phyloP scores from a whole-genome alignment of 345 rosid species.

The Populus deltoides region DNA sequence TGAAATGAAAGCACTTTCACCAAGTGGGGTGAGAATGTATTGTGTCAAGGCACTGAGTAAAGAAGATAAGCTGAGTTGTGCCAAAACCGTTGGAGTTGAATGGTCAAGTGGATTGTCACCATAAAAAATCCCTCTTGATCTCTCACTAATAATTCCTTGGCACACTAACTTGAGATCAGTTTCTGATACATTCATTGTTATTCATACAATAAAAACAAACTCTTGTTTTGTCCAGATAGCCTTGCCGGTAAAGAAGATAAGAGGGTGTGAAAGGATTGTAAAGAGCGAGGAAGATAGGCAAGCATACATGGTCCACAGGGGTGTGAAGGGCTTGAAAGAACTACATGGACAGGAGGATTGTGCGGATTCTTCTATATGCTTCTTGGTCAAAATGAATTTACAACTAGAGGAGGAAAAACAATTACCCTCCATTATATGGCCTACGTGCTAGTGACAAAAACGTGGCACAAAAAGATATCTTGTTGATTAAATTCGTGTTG shows the following conservation, averaged over 20 bases:
- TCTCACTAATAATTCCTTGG: background rate
- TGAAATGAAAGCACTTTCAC: conserved; percentile 25
- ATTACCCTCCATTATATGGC: background rate
- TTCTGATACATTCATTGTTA: background rate
- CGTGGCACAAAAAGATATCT: background rate
- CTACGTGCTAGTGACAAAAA: background rate
- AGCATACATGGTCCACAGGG: background rate
- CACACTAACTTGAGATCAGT: background rate
- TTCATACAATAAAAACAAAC: too few species aligned
- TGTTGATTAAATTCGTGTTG: background rate
- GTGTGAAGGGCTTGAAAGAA: background rate
- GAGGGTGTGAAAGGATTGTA: background rate
- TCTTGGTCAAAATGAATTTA: background rate
- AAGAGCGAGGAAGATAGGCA: background rate
- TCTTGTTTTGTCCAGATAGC: background rate
- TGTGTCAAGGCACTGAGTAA: conserved; percentile 6
- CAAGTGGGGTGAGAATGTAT: conserved; percentile 23
- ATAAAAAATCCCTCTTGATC: conserved; percentile 5
- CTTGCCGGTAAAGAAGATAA: background rate
- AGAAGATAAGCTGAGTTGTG: conserved; percentile 13
- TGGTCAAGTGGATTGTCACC: conserved; percentile 4
- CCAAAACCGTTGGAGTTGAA: background rate
- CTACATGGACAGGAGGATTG: conserved; percentile 11
- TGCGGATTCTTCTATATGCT: conserved; percentile 3
- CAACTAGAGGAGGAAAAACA: background rate